phyloP scores from a whole-genome alignment of 768 basidiomycete species.

The Amanita jacksonii region DNA sequence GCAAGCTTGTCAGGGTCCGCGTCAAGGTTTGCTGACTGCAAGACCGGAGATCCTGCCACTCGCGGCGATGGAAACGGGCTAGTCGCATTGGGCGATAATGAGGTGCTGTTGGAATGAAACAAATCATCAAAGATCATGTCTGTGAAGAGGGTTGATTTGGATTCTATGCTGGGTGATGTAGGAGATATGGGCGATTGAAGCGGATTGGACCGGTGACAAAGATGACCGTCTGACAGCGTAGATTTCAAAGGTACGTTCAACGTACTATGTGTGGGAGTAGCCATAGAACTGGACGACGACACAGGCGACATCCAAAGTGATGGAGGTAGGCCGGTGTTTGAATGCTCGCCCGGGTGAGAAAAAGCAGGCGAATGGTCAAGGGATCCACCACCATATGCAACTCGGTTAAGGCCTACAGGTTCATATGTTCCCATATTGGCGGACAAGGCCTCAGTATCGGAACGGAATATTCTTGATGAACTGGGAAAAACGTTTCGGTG shows the following conservation, averaged over 20 bases:
- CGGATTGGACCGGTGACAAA: constrained; percentile 26
- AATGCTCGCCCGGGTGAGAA: constrained; percentile 36
- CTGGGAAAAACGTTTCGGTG: neutral
- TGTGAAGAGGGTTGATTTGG: constrained; percentile 54
- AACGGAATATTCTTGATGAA: neutral
- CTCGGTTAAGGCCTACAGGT: neutral
- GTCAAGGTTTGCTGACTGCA: constrained; percentile 38
- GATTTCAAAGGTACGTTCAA: constrained; percentile 28
- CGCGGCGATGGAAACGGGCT: constrained; percentile 58
- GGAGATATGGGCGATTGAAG: constrained; percentile 35
- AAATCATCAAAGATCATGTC: constrained; percentile 67
- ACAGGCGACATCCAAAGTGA: constrained; percentile 82
- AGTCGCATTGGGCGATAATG: constrained; percentile 32
- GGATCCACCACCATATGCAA: constrained; percentile 8
- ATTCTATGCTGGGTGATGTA: constrained; percentile 36
- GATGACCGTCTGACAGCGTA: constrained; percentile 22
- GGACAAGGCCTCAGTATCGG: neutral
- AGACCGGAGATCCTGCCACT: constrained; percentile 59
- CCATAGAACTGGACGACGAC: constrained; percentile 32
- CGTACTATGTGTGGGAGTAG: constrained; percentile 31
- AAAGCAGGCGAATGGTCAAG: constrained; percentile 16
- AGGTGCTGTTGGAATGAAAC: constrained; percentile 31
- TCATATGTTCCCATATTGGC: neutral
- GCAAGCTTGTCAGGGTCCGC: constrained; percentile 58
- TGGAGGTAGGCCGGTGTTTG: constrained; percentile 50